Evolutionary conservation across 2,329 filamentous ascomycete species (phyloP).

Genomic region (Pseudocercospora vitis): DNA sequence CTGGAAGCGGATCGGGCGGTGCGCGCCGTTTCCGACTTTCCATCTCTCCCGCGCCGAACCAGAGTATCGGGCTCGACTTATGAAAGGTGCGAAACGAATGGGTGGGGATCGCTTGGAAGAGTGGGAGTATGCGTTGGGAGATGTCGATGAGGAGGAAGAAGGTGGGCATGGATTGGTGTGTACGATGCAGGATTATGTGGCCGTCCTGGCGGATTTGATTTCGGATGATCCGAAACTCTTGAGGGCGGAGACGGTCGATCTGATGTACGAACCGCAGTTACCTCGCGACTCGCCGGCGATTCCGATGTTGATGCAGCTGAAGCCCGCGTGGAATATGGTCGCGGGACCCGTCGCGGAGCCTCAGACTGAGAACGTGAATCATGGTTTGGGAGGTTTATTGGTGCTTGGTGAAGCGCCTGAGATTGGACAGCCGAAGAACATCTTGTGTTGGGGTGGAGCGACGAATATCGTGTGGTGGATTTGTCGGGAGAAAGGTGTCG

Average conservation of each 20-base stretch:
- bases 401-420: slow-evolving; percentile 3
- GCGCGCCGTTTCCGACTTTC: slow-evolving; percentile 34
- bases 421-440: slow-evolving; percentile 12
- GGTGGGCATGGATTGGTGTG: slow-evolving; percentile 8
- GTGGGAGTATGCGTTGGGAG: neutral
- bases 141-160: slow-evolving; percentile 15
- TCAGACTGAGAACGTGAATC: slow-evolving; percentile 15
- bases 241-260: slow-evolving; percentile 39
- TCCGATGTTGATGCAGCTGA: slow-evolving; percentile 7
- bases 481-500: slow-evolving; percentile 13
- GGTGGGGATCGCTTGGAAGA: slow-evolving; percentile 4
- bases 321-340: slow-evolving; percentile 16
- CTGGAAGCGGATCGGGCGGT: slow-evolving; percentile 41
- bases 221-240: slow-evolving; percentile 50
- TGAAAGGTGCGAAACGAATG: too few species aligned
- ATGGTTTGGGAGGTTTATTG: slow-evolving; percentile 14
- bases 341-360: slow-evolving; percentile 11
- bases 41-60: slow-evolving; percentile 16
- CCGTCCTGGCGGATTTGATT: slow-evolving; percentile 48
- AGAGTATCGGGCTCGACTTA: slow-evolving; percentile 17
- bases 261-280: slow-evolving; percentile 52
- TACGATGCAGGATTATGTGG: slow-evolving; percentile 41
- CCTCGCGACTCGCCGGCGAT: slow-evolving; percentile 13
- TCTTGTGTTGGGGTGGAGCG: slow-evolving; percentile 19
- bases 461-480: slow-evolving; percentile 20